Conservation (phyloP, 169 alveolate species). For the Eimeria sp. region DNA sequence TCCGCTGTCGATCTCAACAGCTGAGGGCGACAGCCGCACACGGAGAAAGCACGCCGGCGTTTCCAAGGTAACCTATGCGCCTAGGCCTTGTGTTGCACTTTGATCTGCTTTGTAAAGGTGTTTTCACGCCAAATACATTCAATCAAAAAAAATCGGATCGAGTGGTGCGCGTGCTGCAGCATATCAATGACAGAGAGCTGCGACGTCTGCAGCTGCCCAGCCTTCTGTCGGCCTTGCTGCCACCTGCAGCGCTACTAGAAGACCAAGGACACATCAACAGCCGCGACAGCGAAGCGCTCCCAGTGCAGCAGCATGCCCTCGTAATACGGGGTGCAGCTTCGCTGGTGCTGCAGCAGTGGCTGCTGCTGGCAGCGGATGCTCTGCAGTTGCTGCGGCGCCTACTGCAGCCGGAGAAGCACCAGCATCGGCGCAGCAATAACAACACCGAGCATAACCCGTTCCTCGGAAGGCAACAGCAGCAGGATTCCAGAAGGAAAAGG, state of each 20-base stretch:
- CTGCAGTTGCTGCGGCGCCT: constrained; percentile 56
- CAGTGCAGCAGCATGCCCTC: constrained; percentile 76
- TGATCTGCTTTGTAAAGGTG: background rate
- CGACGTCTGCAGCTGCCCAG: constrained; percentile 34
- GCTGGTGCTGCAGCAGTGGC: constrained; percentile 67
- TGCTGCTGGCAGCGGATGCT: constrained; percentile 52
- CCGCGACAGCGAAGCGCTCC: background rate
- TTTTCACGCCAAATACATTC: background rate
- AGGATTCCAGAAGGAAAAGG: constrained; percentile 33
- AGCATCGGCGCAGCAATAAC: constrained; percentile 31
- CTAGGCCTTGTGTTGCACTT: background rate
- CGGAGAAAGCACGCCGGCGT: background rate
- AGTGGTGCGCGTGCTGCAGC: constrained; percentile 19
- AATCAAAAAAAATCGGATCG: background rate
- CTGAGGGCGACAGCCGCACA: constrained; percentile 10
- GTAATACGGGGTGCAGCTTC: constrained; percentile 71
- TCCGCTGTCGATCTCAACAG: background rate
- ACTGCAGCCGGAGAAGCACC: constrained; percentile 26
- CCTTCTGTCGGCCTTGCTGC: constrained; percentile 28
- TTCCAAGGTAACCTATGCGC: background rate
- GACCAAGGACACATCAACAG: background rate
- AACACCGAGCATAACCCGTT: constrained; percentile 5
- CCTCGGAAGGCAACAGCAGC: constrained; percentile 32
- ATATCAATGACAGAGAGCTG: constrained; percentile 56
- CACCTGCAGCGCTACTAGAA: constrained; percentile 12